Base-by-base conservation (phyloP, 768 basidiomycete species). In the Collybia sordida region DNA sequence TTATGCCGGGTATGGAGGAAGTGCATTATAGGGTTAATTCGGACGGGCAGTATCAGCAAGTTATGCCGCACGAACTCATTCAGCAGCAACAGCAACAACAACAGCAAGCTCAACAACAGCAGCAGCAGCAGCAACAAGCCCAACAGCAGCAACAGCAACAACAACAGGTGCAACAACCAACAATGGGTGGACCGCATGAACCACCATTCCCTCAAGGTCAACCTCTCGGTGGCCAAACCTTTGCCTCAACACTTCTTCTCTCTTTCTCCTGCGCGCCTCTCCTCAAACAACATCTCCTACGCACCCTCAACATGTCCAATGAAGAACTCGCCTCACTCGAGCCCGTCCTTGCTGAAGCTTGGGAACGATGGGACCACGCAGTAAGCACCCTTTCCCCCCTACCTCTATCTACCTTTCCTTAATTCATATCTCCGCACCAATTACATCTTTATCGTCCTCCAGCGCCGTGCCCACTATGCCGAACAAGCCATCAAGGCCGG, bases 281-380 rank as follows among this genome's bases (percentile, higher is more conserved):
- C 47, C 70, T 91, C 54, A 93, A 90, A 68, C 81, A 83, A 49
- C 87, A 91, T 57, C 72, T 91, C 23, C 65, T 92, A 25, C 81
- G 87, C 42, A 82, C 80, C 4, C 71, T 93, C 42, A 77, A 79
- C 54, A 85, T 92, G 81, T 82, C 86, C 23, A 82, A 81, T 66
- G 89, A 91, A 45, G 90, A 93, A 59, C 76, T 93, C 15, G 83
- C 82, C 2, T 82, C 86, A 8, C 69, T 93, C 43, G 87, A 92
- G 61, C 86, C 88, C 22, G 73, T 90, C 57, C 85, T 93, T 40
- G 89, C 90, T 4, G 84, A 87, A 39, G 89, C 89, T 15, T 93
- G 88, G 79, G 90, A 93, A 50, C 85, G 87, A 35, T 93, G 90
- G 90, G 85, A 92, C 59, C 81, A 83, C 56, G 85, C 86, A 65